Percentiles rank a stretch among this genome's conserved stretches.
Conservation (phyloP, 2,329 filamentous ascomycete species). For the Rhytidhysteron rufulum region DNA sequence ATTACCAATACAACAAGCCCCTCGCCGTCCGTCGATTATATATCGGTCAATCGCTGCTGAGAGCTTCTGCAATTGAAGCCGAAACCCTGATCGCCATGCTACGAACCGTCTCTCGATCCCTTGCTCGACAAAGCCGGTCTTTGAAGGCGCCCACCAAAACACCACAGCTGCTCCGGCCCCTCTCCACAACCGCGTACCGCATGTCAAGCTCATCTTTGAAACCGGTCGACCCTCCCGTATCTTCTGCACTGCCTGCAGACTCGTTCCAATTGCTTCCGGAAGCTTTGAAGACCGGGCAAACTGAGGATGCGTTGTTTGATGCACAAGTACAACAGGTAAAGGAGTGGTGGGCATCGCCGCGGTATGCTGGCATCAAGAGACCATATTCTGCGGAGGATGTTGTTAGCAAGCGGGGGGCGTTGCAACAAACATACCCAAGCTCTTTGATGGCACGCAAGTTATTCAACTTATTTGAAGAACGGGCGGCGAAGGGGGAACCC, state of each 20-base stretch:
- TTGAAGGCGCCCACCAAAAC: constrained; percentile 19
- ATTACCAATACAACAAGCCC: not conserved
- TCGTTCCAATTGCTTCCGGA: constrained; percentile 83
- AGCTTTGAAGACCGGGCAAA: constrained; percentile 68
- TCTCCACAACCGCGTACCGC: constrained; percentile 41
- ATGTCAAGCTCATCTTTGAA: constrained; percentile 54
- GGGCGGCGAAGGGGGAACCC: constrained; percentile 73
- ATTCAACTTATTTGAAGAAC: constrained; percentile 80
- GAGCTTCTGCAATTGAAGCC: too few species aligned
- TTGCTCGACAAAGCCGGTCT: constrained; percentile 33
- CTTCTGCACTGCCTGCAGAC: constrained; percentile 62
- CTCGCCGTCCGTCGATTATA: not conserved
- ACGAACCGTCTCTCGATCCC: constrained; percentile 32
- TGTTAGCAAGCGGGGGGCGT: constrained; percentile 84
- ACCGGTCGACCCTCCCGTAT: constrained; percentile 59
- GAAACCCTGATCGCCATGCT: constrained; percentile 26
- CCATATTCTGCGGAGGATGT: constrained; percentile 89
- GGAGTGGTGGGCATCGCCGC: constrained; percentile 83
- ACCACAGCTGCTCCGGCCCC: constrained; percentile 29
- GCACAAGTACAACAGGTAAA: constrained; percentile 81
- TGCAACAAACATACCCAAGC: constrained; percentile 85
- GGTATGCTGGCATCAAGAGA: constrained; percentile 84
- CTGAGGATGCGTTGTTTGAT: constrained; percentile 82
- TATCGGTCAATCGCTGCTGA: too few species aligned
- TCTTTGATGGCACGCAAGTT: constrained; percentile 94